phyloP scores from a whole-genome alignment of 345 rosid genomes.

The Brassica cretica region DNA sequence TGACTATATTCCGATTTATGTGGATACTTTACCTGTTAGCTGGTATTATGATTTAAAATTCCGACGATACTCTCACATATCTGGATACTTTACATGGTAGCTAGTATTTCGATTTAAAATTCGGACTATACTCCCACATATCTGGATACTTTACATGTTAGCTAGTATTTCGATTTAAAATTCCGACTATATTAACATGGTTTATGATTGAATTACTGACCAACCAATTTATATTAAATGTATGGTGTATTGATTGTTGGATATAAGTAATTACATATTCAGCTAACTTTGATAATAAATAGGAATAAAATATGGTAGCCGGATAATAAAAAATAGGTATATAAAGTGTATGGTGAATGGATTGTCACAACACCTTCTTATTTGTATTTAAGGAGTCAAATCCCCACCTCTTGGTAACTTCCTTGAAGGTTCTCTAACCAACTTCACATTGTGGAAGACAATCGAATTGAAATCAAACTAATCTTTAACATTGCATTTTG shows the following conservation, averaged over 20 bases:
- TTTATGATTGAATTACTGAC: not conserved
- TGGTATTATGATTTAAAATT: too few species aligned
- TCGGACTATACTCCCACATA: not conserved
- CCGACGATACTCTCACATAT: not conserved
- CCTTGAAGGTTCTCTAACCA: too few species aligned
- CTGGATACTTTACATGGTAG: not conserved
- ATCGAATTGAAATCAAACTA: too few species aligned
- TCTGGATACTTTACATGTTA: not conserved
- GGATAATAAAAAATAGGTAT: not conserved
- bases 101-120: not conserved
- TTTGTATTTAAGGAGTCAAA: too few species aligned
- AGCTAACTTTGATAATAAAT: not conserved
- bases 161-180: not conserved
- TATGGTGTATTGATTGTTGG: not conserved
- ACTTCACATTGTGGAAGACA: too few species aligned
- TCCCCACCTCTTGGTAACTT: too few species aligned
- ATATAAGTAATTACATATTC: not conserved
- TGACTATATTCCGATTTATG: not conserved
- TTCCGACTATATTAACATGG: not conserved
- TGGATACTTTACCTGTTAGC: not conserved
- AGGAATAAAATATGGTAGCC: not conserved
- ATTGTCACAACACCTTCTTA: not conserved
- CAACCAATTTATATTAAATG: not conserved
- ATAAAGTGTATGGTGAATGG: not conserved
- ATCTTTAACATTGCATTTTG: too few species aligned